Conservation (phyloP, 2,329 filamentous ascomycete genomes). For the Phyllosticta citribraziliensis region DNA sequence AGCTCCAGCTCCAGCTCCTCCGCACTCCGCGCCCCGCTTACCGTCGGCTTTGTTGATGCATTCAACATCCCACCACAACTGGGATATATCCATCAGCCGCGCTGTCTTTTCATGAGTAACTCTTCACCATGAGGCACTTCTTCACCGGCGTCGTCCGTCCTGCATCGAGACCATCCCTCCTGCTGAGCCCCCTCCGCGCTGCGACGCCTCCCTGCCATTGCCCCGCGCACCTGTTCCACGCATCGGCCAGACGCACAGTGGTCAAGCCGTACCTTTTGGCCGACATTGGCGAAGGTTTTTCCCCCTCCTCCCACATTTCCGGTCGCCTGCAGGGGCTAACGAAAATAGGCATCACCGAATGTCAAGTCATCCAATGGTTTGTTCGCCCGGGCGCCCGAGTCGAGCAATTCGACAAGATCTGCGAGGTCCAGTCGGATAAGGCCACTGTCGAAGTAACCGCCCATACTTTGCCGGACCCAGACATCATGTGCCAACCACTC, state of each 20-base stretch:
- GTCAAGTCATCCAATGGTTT: constrained; percentile 99
- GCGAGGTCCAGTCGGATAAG: constrained; percentile 98
- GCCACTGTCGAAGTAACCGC: constrained; percentile 52
- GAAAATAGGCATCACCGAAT: constrained; percentile 78
- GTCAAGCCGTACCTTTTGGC: constrained; percentile 75
- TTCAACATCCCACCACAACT: background rate
- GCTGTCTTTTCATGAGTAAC: background rate
- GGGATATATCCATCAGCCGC: constrained; percentile 1
- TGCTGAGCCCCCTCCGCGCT: background rate
- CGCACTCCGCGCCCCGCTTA: constrained; percentile 1
- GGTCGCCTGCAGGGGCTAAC: background rate
- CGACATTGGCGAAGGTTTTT: constrained; percentile 71
- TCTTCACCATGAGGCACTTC: constrained; percentile 4
- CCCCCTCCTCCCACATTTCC: background rate
- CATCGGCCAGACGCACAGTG: constrained; percentile 28
- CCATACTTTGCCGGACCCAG: constrained; percentile 7
- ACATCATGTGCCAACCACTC: constrained; percentile 6
- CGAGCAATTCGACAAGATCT: constrained; percentile 95
- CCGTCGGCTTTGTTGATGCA: constrained; percentile 9
- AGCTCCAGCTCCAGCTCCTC: background rate
- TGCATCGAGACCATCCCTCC: background rate
- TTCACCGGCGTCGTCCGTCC: background rate
- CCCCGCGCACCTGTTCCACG: constrained; percentile 18
- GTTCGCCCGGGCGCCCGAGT: constrained; percentile 91
- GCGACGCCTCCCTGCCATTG: constrained; percentile 1